Base-by-base conservation (phyloP, 257 asterid species). In the Nicotiana tomentosiformis region DNA sequence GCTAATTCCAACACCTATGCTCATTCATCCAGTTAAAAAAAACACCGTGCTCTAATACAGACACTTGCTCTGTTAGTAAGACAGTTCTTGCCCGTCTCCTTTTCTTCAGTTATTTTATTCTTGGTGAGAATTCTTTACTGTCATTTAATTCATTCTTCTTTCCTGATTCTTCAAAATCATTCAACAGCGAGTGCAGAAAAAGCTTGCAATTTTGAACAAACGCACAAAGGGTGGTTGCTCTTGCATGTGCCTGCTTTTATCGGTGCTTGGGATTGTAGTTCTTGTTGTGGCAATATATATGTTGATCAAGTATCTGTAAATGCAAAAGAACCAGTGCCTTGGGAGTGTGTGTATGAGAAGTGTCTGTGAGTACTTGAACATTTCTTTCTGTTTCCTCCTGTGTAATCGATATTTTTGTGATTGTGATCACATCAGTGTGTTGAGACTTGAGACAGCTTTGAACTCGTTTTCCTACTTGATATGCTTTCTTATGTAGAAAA, bases 151-250 rank as follows among this genome's bases (percentile, higher is more conserved):
- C 16, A 7, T 15, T 74, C 26, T 49, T 4, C 26, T 15, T 49
- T 51, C 64, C 57, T 7, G 17, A 3, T 51, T 26, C 2, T 7
- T 14, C 20, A 61, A 20, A 15, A 76, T 46, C 14, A 14, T 74
- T 72, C 15, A 86, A 81, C 92, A 95, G 97, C 83, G 93, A 83
- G 93, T 92, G 69, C 98, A 92, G 83, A 93, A 56, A 90, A 90
- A 87, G 91, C 98, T 95, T 70, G 97, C 97, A 37, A 87, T 88
- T 39, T 74, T 95, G 90, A 95, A 90, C 83, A 93, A 92, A 81
- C 91, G 93, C 60, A 91, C 97, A 2, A 93, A 91, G 88, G 98
- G 96, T 61, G 97, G 97, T 82, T 96, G 99, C 92, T 90, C 99
- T 77, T 96, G 98, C 95, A 62, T 92, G 89, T 69, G 90, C 84